Evolutionary conservation across 2,329 filamentous ascomycete species (phyloP), one percentile per base, ranked within the genome.

Genomic region (Paecilomyces dactylethromorphus): DNA sequence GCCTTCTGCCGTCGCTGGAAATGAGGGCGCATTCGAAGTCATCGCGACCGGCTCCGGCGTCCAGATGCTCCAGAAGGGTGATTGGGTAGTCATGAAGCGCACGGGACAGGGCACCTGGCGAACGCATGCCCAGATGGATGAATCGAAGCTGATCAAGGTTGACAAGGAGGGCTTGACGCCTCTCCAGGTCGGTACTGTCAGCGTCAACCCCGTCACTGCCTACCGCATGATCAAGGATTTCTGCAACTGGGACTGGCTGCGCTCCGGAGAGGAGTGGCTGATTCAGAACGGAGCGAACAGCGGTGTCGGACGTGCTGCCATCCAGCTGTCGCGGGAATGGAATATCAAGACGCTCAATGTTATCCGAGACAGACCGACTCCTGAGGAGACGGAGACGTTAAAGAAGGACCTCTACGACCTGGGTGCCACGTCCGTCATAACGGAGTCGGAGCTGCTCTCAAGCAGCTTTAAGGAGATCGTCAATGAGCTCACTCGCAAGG

Each of bases 231-330:
- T 99, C 59, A 86, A 87, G 58, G 90, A 93, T 71, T 97, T 93
- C 55, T 80, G 79, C 59, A 79, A 75, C 24, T 79, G 81, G 65
- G 71, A 79, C 3, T 75, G 87, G 69, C 71, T 82, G 58, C 74
- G 75, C 10, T 63, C 67, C 29, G 84, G 86, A n/a, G 90, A 92
- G 57, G 88, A 95, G 58, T 99, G 93, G 92, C 91, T 97, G 71
- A 87, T 99, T 53, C 94, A 99, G 76, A 99, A 99, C 72, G 94
- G 93, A 7, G 94, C 93, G 45, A 99, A 99, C 76, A 91, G 87
- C 50, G 94, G 92, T 11, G 94, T 99, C 15, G 94, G 94, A 1
- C 82, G 94, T 45, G 90, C 92, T 2, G 93, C 91, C 11, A 94
- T 97, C 64, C 94, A 99, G 77, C 80, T 99, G 1, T 93, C 85